These are phyloP conservation scores for Sideroxylon spinosum DNA, from an alignment of 179 eudicot genomes.

Conservation along the genomic window DNA sequence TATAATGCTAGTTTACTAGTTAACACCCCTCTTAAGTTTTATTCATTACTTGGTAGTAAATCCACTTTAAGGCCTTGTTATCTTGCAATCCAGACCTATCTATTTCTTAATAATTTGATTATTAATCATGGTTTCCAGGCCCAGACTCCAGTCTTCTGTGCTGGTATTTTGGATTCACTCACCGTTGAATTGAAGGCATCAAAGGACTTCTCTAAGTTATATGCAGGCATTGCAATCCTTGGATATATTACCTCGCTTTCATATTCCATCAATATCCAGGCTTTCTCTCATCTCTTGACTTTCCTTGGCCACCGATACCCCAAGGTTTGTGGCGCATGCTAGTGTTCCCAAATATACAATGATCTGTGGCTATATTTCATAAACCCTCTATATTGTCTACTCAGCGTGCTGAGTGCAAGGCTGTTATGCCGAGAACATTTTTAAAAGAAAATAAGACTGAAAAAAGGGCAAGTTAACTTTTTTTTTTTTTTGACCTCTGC, in stretches of 20 bases:
- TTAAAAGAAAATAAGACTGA: background rate
- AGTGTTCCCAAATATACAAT: background rate
- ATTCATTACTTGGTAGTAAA: too few relatives aligned
- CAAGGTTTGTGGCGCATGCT: conserved; percentile 51
- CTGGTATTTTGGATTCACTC: conserved; percentile 66
- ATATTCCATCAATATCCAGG: conserved; percentile 53
- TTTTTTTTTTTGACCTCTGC: too few relatives aligned
- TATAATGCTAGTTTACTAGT: too few relatives aligned
- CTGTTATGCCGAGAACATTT: too few relatives aligned
- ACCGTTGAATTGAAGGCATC: conserved; percentile 67
- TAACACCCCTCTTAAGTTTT: background rate
- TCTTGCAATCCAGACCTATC: background rate
- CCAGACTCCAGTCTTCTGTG: conserved; percentile 63
- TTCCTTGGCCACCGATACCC: conserved; percentile 93
- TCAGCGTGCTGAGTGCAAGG: background rate
- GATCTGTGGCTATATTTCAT: background rate
- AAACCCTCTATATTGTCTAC: background rate
- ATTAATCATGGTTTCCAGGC: conserved; percentile 38
- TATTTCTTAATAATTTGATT: background rate
- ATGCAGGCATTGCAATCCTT: conserved; percentile 83
- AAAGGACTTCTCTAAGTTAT: conserved; percentile 84
- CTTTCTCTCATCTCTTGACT: conserved; percentile 68
- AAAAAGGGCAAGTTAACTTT: background rate
- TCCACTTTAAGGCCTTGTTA: background rate
- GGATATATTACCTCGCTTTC: conserved; percentile 80